Evolutionary conservation across 2,329 filamentous ascomycete species (phyloP).

Genomic region (Colletotrichum trifolii): DNA sequence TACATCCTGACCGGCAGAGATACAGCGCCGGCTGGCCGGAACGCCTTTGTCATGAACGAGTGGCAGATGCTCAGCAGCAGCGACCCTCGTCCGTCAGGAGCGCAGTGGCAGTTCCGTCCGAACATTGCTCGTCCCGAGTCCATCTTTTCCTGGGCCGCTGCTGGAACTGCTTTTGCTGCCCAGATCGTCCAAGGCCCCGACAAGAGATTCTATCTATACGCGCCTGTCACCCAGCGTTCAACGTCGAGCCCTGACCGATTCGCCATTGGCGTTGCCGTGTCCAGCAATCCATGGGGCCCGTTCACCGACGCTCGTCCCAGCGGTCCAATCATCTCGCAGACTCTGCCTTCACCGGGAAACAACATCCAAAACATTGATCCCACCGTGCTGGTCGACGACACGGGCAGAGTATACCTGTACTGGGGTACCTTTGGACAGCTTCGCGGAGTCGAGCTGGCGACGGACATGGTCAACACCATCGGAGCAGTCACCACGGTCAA

Average conservation of each 20-base stretch:
- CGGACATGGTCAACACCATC: slow-evolving; percentile 50
- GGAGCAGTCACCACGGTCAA: slow-evolving; percentile 39
- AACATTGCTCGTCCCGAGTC: slow-evolving; percentile 44
- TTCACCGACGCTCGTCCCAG: slow-evolving; percentile 48
- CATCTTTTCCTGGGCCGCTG: slow-evolving; percentile 48
- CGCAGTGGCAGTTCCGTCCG: slow-evolving; percentile 47
- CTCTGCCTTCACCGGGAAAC: slow-evolving; percentile 43
- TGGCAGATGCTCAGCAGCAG: slow-evolving; percentile 48
- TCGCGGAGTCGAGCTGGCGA: slow-evolving; percentile 45
- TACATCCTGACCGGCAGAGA: slow-evolving; percentile 52
- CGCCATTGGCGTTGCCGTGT: slow-evolving; percentile 51
- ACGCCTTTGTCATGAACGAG: slow-evolving; percentile 50
- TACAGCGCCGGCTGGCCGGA: slow-evolving; percentile 43
- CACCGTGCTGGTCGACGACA: slow-evolving; percentile 49
- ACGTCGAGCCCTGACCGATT: slow-evolving; percentile 46
- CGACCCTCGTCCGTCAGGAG: slow-evolving; percentile 43
- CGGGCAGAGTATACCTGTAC: slow-evolving; percentile 50
- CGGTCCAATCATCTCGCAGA: slow-evolving; percentile 50
- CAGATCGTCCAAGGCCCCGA: slow-evolving; percentile 48
- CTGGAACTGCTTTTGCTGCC: slow-evolving; percentile 49
- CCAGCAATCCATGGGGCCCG: slow-evolving; percentile 47
- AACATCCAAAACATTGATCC: slow-evolving; percentile 54
- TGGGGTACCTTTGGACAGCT: slow-evolving; percentile 51
- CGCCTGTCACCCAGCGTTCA: slow-evolving; percentile 45
- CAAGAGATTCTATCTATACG: slow-evolving; percentile 50